Conservation (phyloP, 1,284 basidiomycete species). For the Sporisorium sorghi region DNA sequence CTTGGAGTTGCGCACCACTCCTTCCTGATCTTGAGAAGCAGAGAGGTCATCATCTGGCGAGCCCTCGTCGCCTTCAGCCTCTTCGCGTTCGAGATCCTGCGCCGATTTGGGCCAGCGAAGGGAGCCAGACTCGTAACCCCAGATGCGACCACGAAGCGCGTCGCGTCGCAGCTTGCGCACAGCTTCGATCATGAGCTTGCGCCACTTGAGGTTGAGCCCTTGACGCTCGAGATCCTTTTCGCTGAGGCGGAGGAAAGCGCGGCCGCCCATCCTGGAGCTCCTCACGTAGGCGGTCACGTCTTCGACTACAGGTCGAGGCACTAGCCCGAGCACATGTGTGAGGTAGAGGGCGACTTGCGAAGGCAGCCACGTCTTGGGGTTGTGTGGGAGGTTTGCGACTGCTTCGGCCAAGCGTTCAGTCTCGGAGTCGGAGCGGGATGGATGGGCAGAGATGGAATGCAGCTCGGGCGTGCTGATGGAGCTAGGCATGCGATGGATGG, state of each 20-base stretch:
- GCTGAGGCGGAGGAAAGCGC: constrained; percentile 59
- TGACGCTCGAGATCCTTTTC: constrained; percentile 57
- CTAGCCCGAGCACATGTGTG: constrained; percentile 59
- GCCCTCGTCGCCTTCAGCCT: constrained; percentile 11
- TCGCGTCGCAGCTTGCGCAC: constrained; percentile 55
- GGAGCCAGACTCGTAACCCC: constrained; percentile 50
- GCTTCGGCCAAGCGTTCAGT: constrained; percentile 38
- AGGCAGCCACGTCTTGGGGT: constrained; percentile 61
- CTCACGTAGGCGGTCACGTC: constrained; percentile 63
- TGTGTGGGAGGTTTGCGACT: constrained; percentile 46
- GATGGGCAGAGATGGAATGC: constrained; percentile 5
- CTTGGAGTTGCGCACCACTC: constrained; percentile 31
- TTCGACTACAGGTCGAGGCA: constrained; percentile 59
- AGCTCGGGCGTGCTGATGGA: constrained; percentile 33
- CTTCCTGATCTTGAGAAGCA: constrained; percentile 13
- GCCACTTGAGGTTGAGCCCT: constrained; percentile 62
- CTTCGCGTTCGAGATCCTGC: constrained; percentile 30
- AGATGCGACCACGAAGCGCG: constrained; percentile 58
- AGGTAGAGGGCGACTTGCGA: constrained; percentile 65
- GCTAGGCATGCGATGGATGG: constrained; percentile 29
- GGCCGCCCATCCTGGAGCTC: constrained; percentile 53
- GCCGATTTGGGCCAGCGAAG: constrained; percentile 47
- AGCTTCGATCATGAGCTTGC: constrained; percentile 62
- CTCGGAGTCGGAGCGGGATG: constrained; percentile 29
- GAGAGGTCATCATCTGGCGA: neutral